Percentiles rank a stretch among this genome's conserved stretches.
Conservation (phyloP, 2,329 filamentous ascomycete genomes). For the Claviceps africana region DNA sequence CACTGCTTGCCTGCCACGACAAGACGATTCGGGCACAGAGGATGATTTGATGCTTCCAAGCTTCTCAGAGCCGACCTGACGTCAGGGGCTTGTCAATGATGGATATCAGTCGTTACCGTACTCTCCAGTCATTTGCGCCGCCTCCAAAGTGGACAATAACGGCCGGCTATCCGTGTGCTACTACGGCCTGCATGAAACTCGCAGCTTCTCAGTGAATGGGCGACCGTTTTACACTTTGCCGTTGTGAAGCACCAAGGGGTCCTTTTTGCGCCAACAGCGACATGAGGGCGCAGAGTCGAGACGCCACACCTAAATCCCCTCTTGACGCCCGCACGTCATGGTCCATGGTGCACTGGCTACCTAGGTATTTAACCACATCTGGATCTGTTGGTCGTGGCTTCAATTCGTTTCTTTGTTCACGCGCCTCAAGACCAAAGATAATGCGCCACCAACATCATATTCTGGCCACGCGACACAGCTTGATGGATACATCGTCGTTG, state of each 20-base stretch:
- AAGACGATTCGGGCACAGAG: no score
- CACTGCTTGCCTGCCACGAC: not conserved
- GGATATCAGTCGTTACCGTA: not conserved
- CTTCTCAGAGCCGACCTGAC: not conserved
- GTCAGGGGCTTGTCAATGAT: not conserved
- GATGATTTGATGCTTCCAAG: not conserved
- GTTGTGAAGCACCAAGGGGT: not conserved
- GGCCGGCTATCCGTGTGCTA: not conserved
- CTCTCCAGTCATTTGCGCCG: not conserved
- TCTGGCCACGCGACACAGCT: conserved; percentile 28
- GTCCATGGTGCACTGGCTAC: not conserved
- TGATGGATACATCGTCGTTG: conserved; percentile 42
- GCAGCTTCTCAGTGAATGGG: not conserved
- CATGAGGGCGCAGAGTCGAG: not conserved
- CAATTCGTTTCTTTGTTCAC: not conserved
- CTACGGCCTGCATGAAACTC: not conserved
- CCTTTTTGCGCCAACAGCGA: not conserved
- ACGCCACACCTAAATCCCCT: no score
- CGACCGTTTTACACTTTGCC: not conserved
- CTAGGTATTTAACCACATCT: not conserved
- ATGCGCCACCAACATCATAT: not conserved
- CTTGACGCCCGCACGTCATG: not conserved
- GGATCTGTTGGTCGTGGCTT: not conserved
- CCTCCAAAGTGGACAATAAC: not conserved
- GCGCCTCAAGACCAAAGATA: not conserved